These are phyloP conservation scores for Tuber melanosporum DNA, from an alignment of 495 filamentous ascomycete species.

Conservation along the genomic window DNA sequence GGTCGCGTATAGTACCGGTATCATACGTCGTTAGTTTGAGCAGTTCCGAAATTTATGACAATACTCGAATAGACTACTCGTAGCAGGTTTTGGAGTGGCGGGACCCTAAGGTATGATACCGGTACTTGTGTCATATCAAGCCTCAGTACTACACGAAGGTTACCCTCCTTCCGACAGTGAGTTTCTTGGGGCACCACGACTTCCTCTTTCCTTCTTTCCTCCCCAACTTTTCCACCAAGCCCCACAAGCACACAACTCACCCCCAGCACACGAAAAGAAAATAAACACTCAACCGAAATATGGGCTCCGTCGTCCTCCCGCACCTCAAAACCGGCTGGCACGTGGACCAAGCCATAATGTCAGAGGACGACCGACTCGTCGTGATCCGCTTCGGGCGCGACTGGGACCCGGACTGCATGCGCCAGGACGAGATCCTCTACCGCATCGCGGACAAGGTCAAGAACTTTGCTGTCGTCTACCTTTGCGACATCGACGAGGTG, in stretches of 20 bases:
- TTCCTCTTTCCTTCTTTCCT: background rate
- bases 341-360: constrained; percentile 87
- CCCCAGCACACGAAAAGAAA: constrained; percentile 11
- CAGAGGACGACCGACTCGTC: constrained; percentile 92
- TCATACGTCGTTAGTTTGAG: background rate
- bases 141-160: background rate
- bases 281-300: constrained; percentile 42
- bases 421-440: constrained; percentile 90
- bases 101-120: background rate
- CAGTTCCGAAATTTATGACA: background rate
- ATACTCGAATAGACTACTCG: no score
- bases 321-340: constrained; percentile 93
- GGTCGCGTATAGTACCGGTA: background rate
- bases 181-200: background rate
- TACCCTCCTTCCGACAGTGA: background rate
- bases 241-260: background rate
- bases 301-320: constrained; percentile 90
- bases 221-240: background rate
- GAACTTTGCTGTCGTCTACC: constrained; percentile 90
- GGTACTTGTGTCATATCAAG: background rate
- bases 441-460: constrained; percentile 77
- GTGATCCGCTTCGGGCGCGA: constrained; percentile 88
- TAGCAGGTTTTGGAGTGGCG: background rate
- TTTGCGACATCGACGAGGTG: constrained; percentile 93
- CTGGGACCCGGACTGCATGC: constrained; percentile 73